Base-by-base conservation (phyloP, 371 early-diverging fungal genomes). In the Mortierella sp. region DNA sequence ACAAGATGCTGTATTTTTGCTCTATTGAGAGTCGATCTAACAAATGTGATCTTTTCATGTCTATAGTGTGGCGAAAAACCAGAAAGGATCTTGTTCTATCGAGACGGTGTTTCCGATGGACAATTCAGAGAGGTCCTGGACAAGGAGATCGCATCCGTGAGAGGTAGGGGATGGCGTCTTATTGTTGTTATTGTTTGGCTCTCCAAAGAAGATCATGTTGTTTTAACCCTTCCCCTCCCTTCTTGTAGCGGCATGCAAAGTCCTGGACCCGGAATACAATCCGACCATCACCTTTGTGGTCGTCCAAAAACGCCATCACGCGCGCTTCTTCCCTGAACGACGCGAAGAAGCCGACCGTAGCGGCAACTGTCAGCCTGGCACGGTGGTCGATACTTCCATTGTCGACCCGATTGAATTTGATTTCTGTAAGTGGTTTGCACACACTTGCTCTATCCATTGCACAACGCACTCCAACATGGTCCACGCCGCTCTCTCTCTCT, bases 251-350 rank as follows among this genome's bases (percentile, higher is more conserved):
- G 97, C 97, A 8, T 97, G 94, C 72, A 59, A 65, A 6, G 67
- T 71, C 0, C 53, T 98, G 4, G 92, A 93, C 10, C 67, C 78
- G 23, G 66, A 66, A 16, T 97, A 98, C 81, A 79, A 80, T 3
- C 98, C 98, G 1, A 84, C 88, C 27, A 80, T 99, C 54, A 98
- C 96, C 1, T 98, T 93, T 72, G 84, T 98, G 28, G 88, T 95
- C 0, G 97, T 95, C 7, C 96, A 98, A 73, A 98, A 99, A 81
- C 90, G 98, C 27, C 99, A 99, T 78, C 95, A 96, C 68, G 91
- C 95, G 23, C 84, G 96, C 14, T 97, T 99, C 84, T 94, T 95
- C 87, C 92, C 95, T 1, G 85, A 90, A 21, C 82, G 86, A 13
- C 80, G 79, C 38, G 83, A 86, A 41, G 87, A 90, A 42, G 80